Conservation (phyloP, 108 stramenopile genomes). For the Tribonema minus region DNA sequence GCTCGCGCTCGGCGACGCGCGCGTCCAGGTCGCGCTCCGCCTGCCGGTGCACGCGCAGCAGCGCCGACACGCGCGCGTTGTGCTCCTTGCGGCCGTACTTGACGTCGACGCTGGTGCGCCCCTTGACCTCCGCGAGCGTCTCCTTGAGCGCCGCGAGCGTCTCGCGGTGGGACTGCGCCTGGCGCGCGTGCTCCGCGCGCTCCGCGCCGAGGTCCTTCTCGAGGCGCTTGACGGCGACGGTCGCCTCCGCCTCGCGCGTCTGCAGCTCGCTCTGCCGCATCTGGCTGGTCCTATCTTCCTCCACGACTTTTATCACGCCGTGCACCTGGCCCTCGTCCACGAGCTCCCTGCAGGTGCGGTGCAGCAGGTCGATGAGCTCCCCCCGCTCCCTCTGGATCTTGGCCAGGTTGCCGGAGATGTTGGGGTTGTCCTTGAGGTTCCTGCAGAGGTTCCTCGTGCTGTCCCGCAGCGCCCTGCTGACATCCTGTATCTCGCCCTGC, state of each 20-base stretch:
- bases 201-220: constrained; percentile 47
- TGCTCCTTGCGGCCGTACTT: constrained; percentile 53
- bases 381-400: constrained; percentile 63
- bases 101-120: constrained; percentile 39
- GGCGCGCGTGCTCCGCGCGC: constrained; percentile 42
- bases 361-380: constrained; percentile 57
- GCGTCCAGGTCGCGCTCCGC: constrained; percentile 22
- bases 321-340: neutral
- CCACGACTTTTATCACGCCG: constrained; percentile 47
- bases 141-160: constrained; percentile 44
- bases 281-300: constrained; percentile 49
- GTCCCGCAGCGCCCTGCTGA: constrained; percentile 58
- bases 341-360: constrained; percentile 43
- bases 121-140: constrained; percentile 38
- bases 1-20: constrained; percentile 40
- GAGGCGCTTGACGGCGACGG: constrained; percentile 52
- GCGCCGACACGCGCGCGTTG: constrained; percentile 39
- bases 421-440: constrained; percentile 64
- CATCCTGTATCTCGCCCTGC: constrained; percentile 62
- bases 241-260: constrained; percentile 41
- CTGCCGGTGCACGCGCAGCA: constrained; percentile 38
- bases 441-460: constrained; percentile 61
- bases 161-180: constrained; percentile 49
- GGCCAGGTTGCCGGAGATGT: constrained; percentile 60
- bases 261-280: constrained; percentile 48